Percentiles rank a stretch among this genome's conserved stretches.
Conservation (phyloP, 208 protist species). For the Trypanosomatidae sp. region DNA sequence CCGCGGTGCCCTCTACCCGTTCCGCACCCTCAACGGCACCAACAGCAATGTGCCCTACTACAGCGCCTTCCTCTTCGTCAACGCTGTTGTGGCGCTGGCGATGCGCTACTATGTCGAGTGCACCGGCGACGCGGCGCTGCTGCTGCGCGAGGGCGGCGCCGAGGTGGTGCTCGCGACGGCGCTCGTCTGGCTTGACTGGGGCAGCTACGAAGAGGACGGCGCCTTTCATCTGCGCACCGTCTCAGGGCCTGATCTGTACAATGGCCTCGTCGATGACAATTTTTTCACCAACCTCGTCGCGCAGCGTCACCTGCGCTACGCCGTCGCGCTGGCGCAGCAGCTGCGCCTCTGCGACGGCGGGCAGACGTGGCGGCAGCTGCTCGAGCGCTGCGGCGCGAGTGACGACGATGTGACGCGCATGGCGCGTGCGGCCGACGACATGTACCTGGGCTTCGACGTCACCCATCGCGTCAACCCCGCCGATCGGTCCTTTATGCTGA, state of each 20-base stretch:
- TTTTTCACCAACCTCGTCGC: constrained; percentile 89
- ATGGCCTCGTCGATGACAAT: constrained; percentile 78
- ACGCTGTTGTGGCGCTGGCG: constrained; percentile 69
- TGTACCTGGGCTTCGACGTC: constrained; percentile 71
- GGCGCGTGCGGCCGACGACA: constrained; percentile 47
- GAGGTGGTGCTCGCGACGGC: constrained; percentile 74
- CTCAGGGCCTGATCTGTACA: constrained; percentile 79
- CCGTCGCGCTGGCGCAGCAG: constrained; percentile 37
- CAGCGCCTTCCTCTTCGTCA: constrained; percentile 70
- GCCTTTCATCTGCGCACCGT: constrained; percentile 77
- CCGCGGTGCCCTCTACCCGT: constrained; percentile 74
- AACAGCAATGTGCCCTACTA: constrained; percentile 61
- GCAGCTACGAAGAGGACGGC: constrained; percentile 65
- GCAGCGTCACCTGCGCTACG: constrained; percentile 74
- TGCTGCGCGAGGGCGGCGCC: constrained; percentile 52
- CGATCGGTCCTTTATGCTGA: constrained; percentile 78
- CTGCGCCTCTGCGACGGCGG: constrained; percentile 10
- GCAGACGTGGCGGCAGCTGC: constrained; percentile 42
- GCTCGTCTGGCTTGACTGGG: constrained; percentile 79
- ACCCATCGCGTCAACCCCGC: constrained; percentile 68
- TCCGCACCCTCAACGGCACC: constrained; percentile 66
- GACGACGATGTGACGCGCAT: constrained; percentile 68
- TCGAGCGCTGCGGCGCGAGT: constrained; percentile 40
- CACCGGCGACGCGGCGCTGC: constrained; percentile 65
- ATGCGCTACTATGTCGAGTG: constrained; percentile 69